These are phyloP conservation scores for Yamadazyma insecticola DNA, from an alignment of 805 yeast species.

Conservation along the genomic window DNA sequence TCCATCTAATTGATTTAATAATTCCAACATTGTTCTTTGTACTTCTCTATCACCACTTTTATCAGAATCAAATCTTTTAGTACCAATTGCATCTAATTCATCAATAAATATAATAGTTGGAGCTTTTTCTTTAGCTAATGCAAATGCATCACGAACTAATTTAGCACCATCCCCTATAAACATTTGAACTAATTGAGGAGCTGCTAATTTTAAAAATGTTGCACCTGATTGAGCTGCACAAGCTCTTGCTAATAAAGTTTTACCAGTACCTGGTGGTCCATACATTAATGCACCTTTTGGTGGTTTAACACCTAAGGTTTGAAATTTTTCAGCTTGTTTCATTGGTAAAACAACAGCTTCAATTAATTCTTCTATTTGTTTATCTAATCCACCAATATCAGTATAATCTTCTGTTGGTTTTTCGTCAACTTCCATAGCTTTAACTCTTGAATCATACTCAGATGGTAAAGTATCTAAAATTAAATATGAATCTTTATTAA, in stretches of 20 bases:
- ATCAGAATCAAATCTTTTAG: constrained; percentile 42
- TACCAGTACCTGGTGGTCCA: constrained; percentile 48
- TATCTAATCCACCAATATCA: constrained; percentile 97
- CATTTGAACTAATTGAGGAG: constrained; percentile 45
- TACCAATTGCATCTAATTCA: constrained; percentile 45
- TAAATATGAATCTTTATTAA: constrained; percentile 92
- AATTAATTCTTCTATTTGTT: constrained; percentile 95
- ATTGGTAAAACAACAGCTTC: constrained; percentile 98
- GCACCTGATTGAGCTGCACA: constrained; percentile 47
- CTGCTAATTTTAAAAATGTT: constrained; percentile 41
- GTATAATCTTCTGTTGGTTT: constrained; percentile 96
- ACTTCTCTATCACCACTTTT: constrained; percentile 45
- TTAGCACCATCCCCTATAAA: constrained; percentile 46
- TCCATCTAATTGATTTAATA: constrained; percentile 67
- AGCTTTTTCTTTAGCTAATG: constrained; percentile 43
- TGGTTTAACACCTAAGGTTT: constrained; percentile 81
- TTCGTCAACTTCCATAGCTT: constrained; percentile 99
- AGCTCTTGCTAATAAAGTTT: constrained; percentile 43
- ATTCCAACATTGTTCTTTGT: constrained; percentile 47
- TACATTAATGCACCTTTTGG: constrained; percentile 46
- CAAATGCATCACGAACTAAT: constrained; percentile 43
- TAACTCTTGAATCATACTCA: constrained; percentile 95
- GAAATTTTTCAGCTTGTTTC: constrained; percentile 97
- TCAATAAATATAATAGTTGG: constrained; percentile 45
- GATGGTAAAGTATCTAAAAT: constrained; percentile 93